Evolutionary conservation across 2,329 filamentous ascomycete species (phyloP).

Genomic region (Acarospora socialis): DNA sequence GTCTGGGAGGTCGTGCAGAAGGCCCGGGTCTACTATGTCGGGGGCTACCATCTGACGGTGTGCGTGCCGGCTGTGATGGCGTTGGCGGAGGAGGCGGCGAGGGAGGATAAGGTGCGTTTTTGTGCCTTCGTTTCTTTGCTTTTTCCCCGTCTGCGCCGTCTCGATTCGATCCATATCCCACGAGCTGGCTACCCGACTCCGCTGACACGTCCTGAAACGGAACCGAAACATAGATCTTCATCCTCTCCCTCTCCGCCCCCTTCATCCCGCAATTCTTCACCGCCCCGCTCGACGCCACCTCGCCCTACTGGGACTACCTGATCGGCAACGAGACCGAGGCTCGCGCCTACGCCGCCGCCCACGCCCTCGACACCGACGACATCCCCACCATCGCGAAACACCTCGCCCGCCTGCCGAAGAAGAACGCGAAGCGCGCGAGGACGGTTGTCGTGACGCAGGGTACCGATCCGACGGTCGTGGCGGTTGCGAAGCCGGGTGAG

Average conservation of each 20-base stretch:
- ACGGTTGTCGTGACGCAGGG: slow-evolving; percentile 90
- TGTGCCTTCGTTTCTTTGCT: no score
- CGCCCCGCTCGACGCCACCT: slow-evolving; percentile 71
- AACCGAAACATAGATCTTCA: slow-evolving; percentile 47
- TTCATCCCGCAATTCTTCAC: slow-evolving; percentile 99
- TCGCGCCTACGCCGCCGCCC: slow-evolving; percentile 69
- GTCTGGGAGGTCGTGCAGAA: slow-evolving; percentile 87
- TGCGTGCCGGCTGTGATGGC: slow-evolving; percentile 82
- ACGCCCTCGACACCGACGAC: slow-evolving; percentile 55
- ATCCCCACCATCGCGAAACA: slow-evolving; percentile 73
- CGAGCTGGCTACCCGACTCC: slow-evolving; percentile 3
- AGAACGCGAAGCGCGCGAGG: slow-evolving; percentile 70
- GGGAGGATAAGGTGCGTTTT: slow-evolving; percentile 59
- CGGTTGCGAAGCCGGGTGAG: no score
- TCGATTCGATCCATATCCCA: neutral
- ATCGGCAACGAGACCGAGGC: slow-evolving; percentile 97
- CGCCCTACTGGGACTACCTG: slow-evolving; percentile 89
- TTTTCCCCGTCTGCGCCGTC: no score
- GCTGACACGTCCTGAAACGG: neutral
- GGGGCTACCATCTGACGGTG: slow-evolving; percentile 95
- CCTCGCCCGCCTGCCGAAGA: slow-evolving; percentile 81
- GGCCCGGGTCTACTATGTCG: slow-evolving; percentile 80
- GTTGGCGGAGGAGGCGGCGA: slow-evolving; percentile 75
- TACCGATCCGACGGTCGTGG: slow-evolving; percentile 77
- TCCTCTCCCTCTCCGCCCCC: slow-evolving; percentile 82